A percentile compares a stretch with the other conserved stretches of the same genome.
phyloP scores from a whole-genome alignment of 2,329 filamentous ascomycete genomes.

The Verticillium tricorpus region DNA sequence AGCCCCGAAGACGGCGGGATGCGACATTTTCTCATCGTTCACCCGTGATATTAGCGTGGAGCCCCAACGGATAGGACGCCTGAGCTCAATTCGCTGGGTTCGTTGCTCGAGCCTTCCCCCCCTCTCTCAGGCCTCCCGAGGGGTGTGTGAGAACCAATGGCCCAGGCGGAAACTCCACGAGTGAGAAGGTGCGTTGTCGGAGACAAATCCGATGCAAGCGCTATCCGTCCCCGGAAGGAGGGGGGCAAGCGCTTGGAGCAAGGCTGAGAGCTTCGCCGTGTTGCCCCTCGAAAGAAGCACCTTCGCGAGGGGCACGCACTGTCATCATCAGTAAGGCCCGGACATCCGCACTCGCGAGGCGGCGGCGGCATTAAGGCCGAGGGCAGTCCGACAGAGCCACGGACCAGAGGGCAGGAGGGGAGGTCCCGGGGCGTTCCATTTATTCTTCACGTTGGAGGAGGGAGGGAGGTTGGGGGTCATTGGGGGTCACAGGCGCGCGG shows the following conservation, averaged over 20 bases:
- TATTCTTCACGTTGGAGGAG: neutral
- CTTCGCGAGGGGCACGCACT: neutral
- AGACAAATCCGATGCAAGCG: neutral
- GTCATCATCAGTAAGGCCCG: neutral
- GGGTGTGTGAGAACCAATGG: neutral
- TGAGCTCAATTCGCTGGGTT: neutral
- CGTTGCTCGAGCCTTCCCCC: neutral
- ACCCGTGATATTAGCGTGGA: neutral
- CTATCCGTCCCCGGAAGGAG: neutral
- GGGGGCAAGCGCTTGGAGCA: neutral
- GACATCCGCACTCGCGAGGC: neutral
- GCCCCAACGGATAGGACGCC: neutral
- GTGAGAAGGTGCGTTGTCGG: neutral
- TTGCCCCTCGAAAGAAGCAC: neutral
- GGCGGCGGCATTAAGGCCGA: neutral
- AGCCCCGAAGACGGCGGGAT: neutral
- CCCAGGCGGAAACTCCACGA: neutral
- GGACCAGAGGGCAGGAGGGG: neutral
- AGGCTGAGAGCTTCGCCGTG: neutral
- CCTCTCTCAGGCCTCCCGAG: neutral
- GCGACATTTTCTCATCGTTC: neutral
- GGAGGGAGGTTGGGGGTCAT: neutral
- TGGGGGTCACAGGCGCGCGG: neutral
- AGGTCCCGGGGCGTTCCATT: neutral
- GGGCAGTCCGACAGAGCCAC: neutral